Evolutionary conservation across 202 grass and related monocot genomes (phyloP), one percentile per base, ranked within the genome.

Genomic region (Panicum virgatum): DNA sequence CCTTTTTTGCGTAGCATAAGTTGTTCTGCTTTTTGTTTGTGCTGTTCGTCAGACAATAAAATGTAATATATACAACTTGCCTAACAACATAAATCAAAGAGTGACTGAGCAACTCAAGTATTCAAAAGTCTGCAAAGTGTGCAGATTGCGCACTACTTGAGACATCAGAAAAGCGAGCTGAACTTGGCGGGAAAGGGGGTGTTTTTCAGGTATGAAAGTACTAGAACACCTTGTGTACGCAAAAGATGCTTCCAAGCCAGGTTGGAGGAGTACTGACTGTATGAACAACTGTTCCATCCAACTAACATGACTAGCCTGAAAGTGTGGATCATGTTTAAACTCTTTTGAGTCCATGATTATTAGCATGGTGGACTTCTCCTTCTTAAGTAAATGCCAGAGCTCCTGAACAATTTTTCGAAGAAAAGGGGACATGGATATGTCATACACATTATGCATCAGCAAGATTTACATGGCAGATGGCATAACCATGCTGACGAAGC

Each of bases 191-290:
- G 70, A 85, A 81, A 56, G 18, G 25, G n/a, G 13, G 56, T 26
- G 52, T 69, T 62, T 45, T 59, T 75, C 76, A 80, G 86, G 77
- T 85, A 85, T 65, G 82, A 56, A 45, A 27, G 38, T 64, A 5
- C 1, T 71, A 40, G 7, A 60, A 69, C 0, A 62, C 9, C 18
- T 76, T 76, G 67, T 76, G 62, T 44, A 62, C 82, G 61, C 44
- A 72, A 46, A 30, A 81, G 20, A 71, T 81, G 52, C 77, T 81
- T 54, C 71, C 78, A 67, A 71, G 68, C 61, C 48, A 26, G 29
- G 37, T 56, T 62, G 39, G 16, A 71, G 30, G 12, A 63, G 29
- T 9, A n/a, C 32, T 57, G 20, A 29, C 48, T 53, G 5, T 10
- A 40, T 62, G 60, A 48, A 69, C 63, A 36, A 59, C 19, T 46